phyloP scores from a whole-genome alignment of 1,139 yeast genomes.

The Yamadazyma friedrichii region DNA sequence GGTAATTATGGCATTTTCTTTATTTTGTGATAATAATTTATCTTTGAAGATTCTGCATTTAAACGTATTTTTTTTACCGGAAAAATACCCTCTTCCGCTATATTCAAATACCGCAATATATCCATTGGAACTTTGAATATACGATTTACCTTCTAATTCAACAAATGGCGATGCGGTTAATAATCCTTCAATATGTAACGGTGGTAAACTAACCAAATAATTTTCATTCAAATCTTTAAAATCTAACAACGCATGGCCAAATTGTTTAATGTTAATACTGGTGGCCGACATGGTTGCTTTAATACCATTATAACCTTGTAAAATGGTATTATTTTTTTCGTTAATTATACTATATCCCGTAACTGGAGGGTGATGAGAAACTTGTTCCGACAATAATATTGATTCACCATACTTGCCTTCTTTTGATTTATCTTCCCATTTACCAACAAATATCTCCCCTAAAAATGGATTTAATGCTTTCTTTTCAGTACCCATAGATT shows the following conservation, averaged over 20 bases:
- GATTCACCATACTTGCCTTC: slow-evolving; percentile 63
- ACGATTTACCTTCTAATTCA: slow-evolving; percentile 82
- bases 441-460: slow-evolving; percentile 89
- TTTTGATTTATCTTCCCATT: slow-evolving; percentile 58
- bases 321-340: slow-evolving; percentile 60
- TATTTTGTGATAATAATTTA: slow-evolving; percentile 43
- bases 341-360: slow-evolving; percentile 83
- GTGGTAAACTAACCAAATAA: slow-evolving; percentile 85
- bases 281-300: slow-evolving; percentile 79
- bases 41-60: slow-evolving; percentile 76
- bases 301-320: slow-evolving; percentile 89
- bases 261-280: slow-evolving; percentile 80
- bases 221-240: slow-evolving; percentile 61
- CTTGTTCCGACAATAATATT: slow-evolving; percentile 80
- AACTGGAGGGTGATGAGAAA: slow-evolving; percentile 93
- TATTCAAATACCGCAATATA: slow-evolving; percentile 72
- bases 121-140: slow-evolving; percentile 80
- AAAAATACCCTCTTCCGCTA: slow-evolving; percentile 90
- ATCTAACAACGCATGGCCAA: slow-evolving; percentile 80
- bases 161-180: slow-evolving; percentile 87
- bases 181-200: slow-evolving; percentile 93
- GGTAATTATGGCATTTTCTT: slow-evolving; percentile 70
- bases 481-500: slow-evolving; percentile 88
- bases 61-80: slow-evolving; percentile 93
- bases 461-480: slow-evolving; percentile 93